Base-by-base conservation (phyloP, 306 rosid species). In the Rosa lucieae region DNA sequence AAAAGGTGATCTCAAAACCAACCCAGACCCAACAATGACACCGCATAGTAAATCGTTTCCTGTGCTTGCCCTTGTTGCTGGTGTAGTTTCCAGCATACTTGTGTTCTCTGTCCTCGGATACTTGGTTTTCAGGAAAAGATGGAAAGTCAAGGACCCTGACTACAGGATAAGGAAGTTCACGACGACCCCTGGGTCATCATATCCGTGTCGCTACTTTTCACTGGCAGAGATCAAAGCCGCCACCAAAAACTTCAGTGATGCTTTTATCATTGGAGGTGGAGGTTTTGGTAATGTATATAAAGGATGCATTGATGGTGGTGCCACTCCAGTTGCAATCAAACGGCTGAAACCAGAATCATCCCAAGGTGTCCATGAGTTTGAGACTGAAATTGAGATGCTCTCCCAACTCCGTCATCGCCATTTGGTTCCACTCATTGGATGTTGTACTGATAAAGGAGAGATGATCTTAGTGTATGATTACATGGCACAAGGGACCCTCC, bases 231-330 rank as follows among this genome's bases (percentile, higher is more conserved):
- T 85, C 62, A 78, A 21, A 78, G 81, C 80, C 0, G 87, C 84
- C 58, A 82, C 90, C 17, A 68, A 87, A 49, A 47, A 80, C 20
- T 87, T 85, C 12, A 74, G 59, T 2, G 78, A 72, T 0, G 15
- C 6, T 10, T 80, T 29, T 26, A 76, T 82, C 7, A 58, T 87
- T 21, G 88, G 90, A 0, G 71, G 46, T 0, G 90, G 87, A 0
- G 90, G 90, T 6, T 87, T 87, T 43, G 90, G 88, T 2, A 49
- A 87, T 15, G 90, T 80, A 6, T 87, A 84, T 47, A 82, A 80
- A 77, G 85, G 87, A 0, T 74, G 29, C 76, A 51, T 79, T 0
- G 81, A 77, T 6, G 67, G 13, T 0, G 83, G 56, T 21, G 39
- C 81, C 7, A 79, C 73, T 8, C 74, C 14, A 0, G 74, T 85